phyloP scores from a whole-genome alignment of 805 yeast genomes.

The Candida ipomoeae region DNA sequence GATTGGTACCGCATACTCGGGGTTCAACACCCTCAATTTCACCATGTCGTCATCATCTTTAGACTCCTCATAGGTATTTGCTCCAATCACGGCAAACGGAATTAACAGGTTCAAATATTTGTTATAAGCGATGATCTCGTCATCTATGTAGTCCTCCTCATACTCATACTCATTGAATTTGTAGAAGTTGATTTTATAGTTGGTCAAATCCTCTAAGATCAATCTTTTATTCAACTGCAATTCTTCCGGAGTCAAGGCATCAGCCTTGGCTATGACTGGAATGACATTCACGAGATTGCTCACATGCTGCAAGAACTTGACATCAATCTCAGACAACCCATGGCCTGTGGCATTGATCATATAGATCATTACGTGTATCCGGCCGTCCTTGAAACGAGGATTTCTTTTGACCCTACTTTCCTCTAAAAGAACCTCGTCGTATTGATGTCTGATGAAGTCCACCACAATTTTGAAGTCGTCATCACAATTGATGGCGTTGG shows the following conservation, averaged over 20 bases:
- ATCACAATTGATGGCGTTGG: conserved; percentile 66
- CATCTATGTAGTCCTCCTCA: conserved; percentile 48
- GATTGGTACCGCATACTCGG: conserved; percentile 48
- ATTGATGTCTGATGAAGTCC: conserved; percentile 78
- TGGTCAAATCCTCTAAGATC: conserved; percentile 71
- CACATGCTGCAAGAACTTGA: conserved; percentile 39
- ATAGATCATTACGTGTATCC: conserved; percentile 61
- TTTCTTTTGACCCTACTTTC: conserved; percentile 80
- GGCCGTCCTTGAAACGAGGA: conserved; percentile 79
- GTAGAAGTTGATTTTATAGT: conserved; percentile 66
- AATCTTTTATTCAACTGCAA: conserved; percentile 67
- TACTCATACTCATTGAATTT: conserved; percentile 63
- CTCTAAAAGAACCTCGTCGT: conserved; percentile 76
- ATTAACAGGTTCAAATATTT: conserved; percentile 58
- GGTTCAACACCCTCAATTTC: conserved; percentile 51
- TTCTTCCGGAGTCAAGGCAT: conserved; percentile 38
- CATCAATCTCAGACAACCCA: conserved; percentile 41
- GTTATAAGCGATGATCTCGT: conserved; percentile 62
- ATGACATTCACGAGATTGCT: conserved; percentile 41
- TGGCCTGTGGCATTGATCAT: conserved; percentile 45
- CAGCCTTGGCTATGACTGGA: conserved; percentile 44
- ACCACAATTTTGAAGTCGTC: conserved; percentile 63
- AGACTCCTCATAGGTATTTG: conserved; percentile 53
- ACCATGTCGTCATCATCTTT: conserved; percentile 35
- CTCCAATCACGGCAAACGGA: conserved; percentile 69